Percentiles rank a stretch among this genome's conserved stretches.
Evolutionary conservation across 2,329 filamentous ascomycete genomes (phyloP).

Genomic region (Didymella lethalis): DNA sequence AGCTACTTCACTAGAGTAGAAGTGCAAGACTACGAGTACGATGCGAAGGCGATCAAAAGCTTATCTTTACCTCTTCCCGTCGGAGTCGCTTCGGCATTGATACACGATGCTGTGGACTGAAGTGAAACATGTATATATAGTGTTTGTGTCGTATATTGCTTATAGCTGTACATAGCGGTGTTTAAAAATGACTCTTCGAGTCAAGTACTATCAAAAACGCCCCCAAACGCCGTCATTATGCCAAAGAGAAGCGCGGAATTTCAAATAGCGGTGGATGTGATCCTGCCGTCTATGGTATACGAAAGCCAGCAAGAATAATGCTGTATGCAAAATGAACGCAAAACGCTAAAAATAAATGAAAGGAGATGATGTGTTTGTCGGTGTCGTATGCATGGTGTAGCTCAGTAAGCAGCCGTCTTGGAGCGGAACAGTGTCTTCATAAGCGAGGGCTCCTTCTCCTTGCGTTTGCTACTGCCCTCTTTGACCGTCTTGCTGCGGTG

Average conservation of each 20-base stretch:
- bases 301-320: constrained; percentile 3
- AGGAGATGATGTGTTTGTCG: not conserved
- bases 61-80: no score
- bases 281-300: constrained; percentile 19
- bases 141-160: not conserved
- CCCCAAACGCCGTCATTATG: not conserved
- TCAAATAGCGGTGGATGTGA: constrained; percentile 4
- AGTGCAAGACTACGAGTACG: no score
- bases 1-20: no score
- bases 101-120: no score
- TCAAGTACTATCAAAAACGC: not conserved
- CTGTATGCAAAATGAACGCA: constrained; percentile 7
- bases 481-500: constrained; percentile 36
- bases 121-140: no score
- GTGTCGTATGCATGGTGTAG: not conserved
- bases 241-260: constrained; percentile 4
- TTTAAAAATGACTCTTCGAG: not conserved
- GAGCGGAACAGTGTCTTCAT: constrained; percentile 54
- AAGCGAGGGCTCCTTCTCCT: constrained; percentile 54
- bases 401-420: constrained; percentile 34
- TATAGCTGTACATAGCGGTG: not conserved
- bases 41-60: no score
- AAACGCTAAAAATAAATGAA: constrained; percentile 10
- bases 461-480: constrained; percentile 40
- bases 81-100: no score